Conservation (phyloP, 768 basidiomycete genomes). For the Phylloporus sp. region DNA sequence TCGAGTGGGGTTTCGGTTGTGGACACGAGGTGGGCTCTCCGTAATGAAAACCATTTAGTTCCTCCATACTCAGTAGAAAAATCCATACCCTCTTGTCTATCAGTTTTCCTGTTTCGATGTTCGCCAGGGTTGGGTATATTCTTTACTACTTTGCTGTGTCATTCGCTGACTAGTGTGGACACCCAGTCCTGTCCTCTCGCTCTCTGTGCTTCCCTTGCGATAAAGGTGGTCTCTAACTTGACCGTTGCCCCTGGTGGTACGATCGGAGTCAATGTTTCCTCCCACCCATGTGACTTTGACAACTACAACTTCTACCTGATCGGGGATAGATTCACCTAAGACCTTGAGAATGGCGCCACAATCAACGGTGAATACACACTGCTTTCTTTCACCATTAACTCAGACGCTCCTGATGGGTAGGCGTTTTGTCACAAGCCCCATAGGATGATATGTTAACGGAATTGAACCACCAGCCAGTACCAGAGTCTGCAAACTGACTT, state of each 20-base stretch:
- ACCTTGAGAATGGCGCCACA: neutral
- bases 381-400: neutral
- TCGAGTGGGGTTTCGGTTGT: no score
- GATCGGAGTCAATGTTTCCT: neutral
- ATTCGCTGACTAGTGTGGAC: neutral
- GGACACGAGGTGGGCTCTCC: no score
- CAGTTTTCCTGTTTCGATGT: neutral
- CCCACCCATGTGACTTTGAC: neutral
- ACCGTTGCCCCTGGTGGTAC: neutral
- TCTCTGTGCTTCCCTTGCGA: neutral
- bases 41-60: neutral
- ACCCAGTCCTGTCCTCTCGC: slow-evolving; percentile 2
- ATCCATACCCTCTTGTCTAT: neutral
- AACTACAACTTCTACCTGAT: neutral
- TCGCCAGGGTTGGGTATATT: neutral
- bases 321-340: neutral
- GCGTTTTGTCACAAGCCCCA: neutral
- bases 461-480: neutral
- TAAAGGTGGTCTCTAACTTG: neutral
- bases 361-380: neutral
- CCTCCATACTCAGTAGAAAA: neutral
- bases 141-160: neutral
- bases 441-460: neutral
- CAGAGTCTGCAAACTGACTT: neutral
- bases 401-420: neutral